phyloP scores from a whole-genome alignment of 2,329 filamentous ascomycete species.

The Trichoderma citrinoviride region DNA sequence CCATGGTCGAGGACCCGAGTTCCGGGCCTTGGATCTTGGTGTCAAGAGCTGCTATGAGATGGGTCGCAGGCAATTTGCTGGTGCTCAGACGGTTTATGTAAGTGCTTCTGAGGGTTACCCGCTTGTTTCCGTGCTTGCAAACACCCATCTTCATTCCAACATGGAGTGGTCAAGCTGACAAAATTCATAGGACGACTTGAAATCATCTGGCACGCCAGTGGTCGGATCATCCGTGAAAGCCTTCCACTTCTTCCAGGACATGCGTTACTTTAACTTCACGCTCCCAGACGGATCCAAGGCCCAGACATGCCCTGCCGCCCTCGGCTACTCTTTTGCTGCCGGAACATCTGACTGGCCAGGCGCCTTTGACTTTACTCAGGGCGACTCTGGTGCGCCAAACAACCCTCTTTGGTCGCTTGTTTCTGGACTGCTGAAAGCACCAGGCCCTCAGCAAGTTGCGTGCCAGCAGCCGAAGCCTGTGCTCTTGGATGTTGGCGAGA shows the following conservation, averaged over 20 bases:
- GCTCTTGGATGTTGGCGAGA: conserved; percentile 81
- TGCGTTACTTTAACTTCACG: conserved; percentile 70
- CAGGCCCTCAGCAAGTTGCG: conserved; percentile 63
- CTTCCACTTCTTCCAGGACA: conserved; percentile 82
- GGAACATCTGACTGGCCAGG: conserved; percentile 91
- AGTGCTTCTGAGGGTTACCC: conserved; percentile 23
- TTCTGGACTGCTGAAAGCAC: conserved; percentile 67
- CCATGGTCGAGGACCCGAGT: conserved; percentile 71
- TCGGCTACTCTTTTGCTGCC: conserved; percentile 90
- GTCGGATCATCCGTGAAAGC: conserved; percentile 68
- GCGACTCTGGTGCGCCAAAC: conserved; percentile 65
- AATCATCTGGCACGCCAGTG: conserved; percentile 48
- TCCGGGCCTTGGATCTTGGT: conserved; percentile 65
- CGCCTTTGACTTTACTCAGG: conserved; percentile 90
- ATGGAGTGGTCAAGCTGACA: background rate
- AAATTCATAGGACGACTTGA: conserved; percentile 51
- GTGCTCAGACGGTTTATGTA: conserved; percentile 48
- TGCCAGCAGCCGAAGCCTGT: conserved; percentile 85
- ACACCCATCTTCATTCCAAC: background rate
- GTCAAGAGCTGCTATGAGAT: conserved; percentile 74
- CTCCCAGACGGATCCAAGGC: conserved; percentile 70
- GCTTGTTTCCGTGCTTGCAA: too few relatives aligned
- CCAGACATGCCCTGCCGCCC: conserved; percentile 77
- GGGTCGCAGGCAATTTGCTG: conserved; percentile 66
- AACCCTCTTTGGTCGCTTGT: conserved; percentile 80